Evolutionary conservation across 495 filamentous ascomycete genomes (phyloP).

Genomic region (Chaetomium cochliodes): DNA sequence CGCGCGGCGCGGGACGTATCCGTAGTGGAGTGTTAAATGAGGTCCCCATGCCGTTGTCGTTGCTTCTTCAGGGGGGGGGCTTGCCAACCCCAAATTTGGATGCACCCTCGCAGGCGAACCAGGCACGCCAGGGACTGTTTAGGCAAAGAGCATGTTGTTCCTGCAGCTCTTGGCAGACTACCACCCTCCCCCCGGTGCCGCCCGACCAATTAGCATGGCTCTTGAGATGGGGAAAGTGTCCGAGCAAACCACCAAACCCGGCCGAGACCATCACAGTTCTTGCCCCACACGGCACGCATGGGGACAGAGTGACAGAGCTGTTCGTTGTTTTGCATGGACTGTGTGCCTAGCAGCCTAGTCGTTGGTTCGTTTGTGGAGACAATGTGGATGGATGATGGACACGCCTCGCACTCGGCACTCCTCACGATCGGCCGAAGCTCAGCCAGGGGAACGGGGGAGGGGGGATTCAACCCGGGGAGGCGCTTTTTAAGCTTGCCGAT

Average conservation of each 20-base stretch:
- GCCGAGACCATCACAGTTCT: neutral
- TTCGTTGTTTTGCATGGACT: conserved; percentile 6
- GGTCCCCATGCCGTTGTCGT: neutral
- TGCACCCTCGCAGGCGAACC: conserved; percentile 1
- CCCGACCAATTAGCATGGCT: neutral
- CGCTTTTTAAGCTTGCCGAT: conserved; percentile 16
- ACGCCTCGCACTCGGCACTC: too few species aligned
- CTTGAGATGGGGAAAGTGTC: neutral
- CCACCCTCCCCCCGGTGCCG: neutral
- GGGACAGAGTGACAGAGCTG: too few species aligned
- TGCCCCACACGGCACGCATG: too few species aligned
- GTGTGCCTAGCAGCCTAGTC: neutral
- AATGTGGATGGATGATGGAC: neutral
- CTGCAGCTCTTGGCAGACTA: conserved; percentile 14
- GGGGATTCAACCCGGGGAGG: neutral
- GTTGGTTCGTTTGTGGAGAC: too few species aligned
- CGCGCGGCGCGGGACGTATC: neutral
- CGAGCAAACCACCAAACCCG: neutral
- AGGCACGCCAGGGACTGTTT: neutral
- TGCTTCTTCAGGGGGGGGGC: neutral
- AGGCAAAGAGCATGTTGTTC: conserved; percentile 1
- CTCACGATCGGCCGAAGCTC: neutral
- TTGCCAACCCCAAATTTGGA: conserved; percentile 15
- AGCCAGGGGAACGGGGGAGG: neutral
- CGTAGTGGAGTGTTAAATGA: neutral